These are phyloP conservation scores for Eleusine indica DNA, from an alignment of 176 grass and related monocot species.

Conservation along the genomic window DNA sequence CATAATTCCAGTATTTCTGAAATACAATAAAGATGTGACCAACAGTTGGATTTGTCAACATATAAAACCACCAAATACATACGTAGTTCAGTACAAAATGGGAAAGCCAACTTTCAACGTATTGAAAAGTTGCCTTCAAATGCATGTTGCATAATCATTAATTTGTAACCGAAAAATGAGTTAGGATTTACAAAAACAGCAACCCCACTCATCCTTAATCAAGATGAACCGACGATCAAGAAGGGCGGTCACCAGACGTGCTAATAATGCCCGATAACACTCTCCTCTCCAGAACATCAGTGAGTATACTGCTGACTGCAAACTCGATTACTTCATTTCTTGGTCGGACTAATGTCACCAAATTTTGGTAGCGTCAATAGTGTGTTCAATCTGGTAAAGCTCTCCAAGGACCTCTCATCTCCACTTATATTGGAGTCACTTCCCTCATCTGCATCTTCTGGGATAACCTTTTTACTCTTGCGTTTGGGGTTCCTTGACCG, in stretches of 20 bases:
- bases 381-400: slow-evolving; percentile 59
- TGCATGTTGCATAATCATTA: not conserved
- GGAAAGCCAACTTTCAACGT: slow-evolving; percentile 23
- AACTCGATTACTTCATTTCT: slow-evolving; percentile 41
- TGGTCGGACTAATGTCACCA: slow-evolving; percentile 27
- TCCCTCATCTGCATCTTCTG: slow-evolving; percentile 44
- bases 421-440: slow-evolving; percentile 42
- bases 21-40: not conserved
- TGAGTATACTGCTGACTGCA: not conserved
- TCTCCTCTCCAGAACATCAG: slow-evolving; percentile 30
- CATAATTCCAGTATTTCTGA: not conserved
- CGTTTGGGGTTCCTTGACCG: slow-evolving; percentile 24
- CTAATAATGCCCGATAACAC: slow-evolving; percentile 44
- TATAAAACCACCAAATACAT: not conserved
- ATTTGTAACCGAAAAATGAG: slow-evolving; percentile 27
- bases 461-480: slow-evolving; percentile 28
- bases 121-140: slow-evolving; percentile 18
- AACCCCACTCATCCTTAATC: slow-evolving; percentile 40
- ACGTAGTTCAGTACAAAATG: slow-evolving; percentile 29
- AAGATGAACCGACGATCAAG: slow-evolving; percentile 13
- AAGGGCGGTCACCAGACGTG: slow-evolving; percentile 2
- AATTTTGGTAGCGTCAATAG: slow-evolving; percentile 58
- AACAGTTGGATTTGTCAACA: slow-evolving; percentile 9
- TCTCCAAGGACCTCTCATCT: slow-evolving; percentile 50
- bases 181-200: slow-evolving; percentile 51